Evolutionary conservation across 140 eudicot species (phyloP).

Genomic region (Erigeron philadelphicus): DNA sequence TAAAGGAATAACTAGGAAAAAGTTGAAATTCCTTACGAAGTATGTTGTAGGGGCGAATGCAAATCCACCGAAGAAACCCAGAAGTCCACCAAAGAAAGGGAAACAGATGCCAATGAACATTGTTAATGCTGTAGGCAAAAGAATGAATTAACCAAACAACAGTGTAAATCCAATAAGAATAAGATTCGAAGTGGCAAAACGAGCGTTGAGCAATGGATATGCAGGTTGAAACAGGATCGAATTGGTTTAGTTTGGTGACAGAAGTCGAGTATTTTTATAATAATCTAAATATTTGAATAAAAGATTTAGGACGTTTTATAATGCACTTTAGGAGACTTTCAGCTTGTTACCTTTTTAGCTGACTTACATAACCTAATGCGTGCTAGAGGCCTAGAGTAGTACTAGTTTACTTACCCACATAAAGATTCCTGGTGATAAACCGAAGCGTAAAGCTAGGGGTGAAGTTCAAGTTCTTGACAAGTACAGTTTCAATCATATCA

Average conservation of each 20-base stretch:
- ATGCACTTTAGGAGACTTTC: neutral
- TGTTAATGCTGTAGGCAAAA: slow-evolving; percentile 44
- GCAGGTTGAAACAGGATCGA: no score
- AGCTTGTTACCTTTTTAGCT: neutral
- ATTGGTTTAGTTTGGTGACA: neutral
- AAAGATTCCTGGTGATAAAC: slow-evolving; percentile 51
- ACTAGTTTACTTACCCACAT: slow-evolving; percentile 55
- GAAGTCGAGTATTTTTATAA: neutral
- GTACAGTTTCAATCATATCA: slow-evolving; percentile 67
- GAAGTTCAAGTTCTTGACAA: slow-evolving; percentile 60
- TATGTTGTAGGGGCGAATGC: slow-evolving; percentile 77
- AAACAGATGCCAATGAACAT: slow-evolving; percentile 64
- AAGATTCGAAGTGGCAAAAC: neutral
- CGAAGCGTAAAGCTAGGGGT: slow-evolving; percentile 49
- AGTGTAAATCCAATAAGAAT: neutral
- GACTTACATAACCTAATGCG: neutral
- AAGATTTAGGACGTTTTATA: neutral
- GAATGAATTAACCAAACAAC: neutral
- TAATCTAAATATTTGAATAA: neutral
- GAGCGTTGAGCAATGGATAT: neutral
- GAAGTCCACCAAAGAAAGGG: slow-evolving; percentile 74
- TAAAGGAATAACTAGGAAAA: neutral
- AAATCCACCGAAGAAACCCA: slow-evolving; percentile 70
- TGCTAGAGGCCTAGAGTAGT: no score
- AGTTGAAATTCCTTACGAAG: slow-evolving; percentile 42